A percentile compares a stretch with the other conserved stretches of the same genome.
phyloP scores from a whole-genome alignment of 2,329 filamentous ascomycete species.

The Byssoonygena ceratinophila region DNA sequence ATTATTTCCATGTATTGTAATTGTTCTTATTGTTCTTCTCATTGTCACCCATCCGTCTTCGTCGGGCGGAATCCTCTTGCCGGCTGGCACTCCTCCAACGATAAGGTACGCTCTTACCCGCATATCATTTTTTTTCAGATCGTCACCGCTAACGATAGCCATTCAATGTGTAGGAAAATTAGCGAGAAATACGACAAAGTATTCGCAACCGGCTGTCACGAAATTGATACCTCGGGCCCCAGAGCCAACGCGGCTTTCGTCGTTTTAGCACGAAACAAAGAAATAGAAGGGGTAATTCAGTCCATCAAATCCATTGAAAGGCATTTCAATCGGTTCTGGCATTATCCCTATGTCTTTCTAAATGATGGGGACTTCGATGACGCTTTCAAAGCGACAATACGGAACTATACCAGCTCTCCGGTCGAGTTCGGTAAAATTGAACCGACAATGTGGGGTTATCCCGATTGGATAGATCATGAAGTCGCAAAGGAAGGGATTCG shows the following conservation, averaged over 20 bases:
- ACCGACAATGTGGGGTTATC: slow-evolving; percentile 86
- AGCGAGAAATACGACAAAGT: slow-evolving; percentile 96
- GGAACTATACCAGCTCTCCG: slow-evolving; percentile 75
- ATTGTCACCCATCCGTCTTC: slow-evolving; percentile 81
- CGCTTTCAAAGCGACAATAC: slow-evolving; percentile 76
- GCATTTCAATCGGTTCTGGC: slow-evolving; percentile 98
- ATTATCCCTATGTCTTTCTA: slow-evolving; percentile 96
- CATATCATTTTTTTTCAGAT: not conserved
- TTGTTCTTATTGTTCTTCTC: slow-evolving; percentile 80
- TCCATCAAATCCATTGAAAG: slow-evolving; percentile 96
- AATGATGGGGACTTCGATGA: slow-evolving; percentile 97
- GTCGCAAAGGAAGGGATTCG: slow-evolving; percentile 91
- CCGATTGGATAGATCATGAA: slow-evolving; percentile 89
- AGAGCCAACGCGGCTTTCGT: slow-evolving; percentile 93
- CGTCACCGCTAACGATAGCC: slow-evolving; percentile 4
- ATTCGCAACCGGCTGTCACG: slow-evolving; percentile 77
- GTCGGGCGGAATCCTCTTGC: slow-evolving; percentile 72
- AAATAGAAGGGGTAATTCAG: slow-evolving; percentile 88
- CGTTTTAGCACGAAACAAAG: slow-evolving; percentile 89
- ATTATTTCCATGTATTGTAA: slow-evolving; percentile 80
- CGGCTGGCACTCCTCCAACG: slow-evolving; percentile 73
- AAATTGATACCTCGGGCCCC: slow-evolving; percentile 62
- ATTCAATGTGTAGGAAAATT: slow-evolving; percentile 58
- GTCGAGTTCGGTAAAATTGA: slow-evolving; percentile 95
- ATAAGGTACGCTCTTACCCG: slow-evolving; percentile 57